Conservation (phyloP, 768 basidiomycete species). For the Gautieria morchelliformis region DNA sequence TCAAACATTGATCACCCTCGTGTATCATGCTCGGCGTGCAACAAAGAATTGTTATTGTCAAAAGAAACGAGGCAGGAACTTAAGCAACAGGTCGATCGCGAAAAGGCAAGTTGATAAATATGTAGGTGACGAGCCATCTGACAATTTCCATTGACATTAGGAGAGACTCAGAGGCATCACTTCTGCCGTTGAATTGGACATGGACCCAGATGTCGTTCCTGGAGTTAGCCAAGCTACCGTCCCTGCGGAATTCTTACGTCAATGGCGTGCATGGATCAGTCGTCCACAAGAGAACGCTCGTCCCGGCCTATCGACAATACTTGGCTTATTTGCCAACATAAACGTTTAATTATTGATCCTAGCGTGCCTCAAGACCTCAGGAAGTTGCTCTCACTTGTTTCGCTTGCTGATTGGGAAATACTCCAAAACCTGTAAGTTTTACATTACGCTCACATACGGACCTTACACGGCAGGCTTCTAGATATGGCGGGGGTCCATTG, state of each 20-base stretch:
- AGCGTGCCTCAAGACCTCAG: slow-evolving; percentile 52
- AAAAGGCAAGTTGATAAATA: slow-evolving; percentile 44
- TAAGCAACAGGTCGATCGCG: slow-evolving; percentile 63
- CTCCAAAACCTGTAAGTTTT: slow-evolving; percentile 46
- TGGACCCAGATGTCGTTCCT: not conserved
- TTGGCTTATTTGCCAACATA: slow-evolving; percentile 59
- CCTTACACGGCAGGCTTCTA: slow-evolving; percentile 17
- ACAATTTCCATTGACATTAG: not conserved
- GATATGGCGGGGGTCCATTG: slow-evolving; percentile 49
- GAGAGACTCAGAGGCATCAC: slow-evolving; percentile 7
- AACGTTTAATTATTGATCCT: slow-evolving; percentile 54
- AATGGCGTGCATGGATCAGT: slow-evolving; percentile 64
- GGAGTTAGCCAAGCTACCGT: slow-evolving; percentile 35
- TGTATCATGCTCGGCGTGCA: slow-evolving; percentile 50
- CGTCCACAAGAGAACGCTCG: slow-evolving; percentile 45
- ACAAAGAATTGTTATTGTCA: slow-evolving; percentile 40
- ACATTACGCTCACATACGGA: not conserved
- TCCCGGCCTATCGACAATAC: slow-evolving; percentile 57
- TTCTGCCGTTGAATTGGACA: not conserved
- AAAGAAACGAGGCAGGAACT: slow-evolving; percentile 53
- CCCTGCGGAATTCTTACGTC: slow-evolving; percentile 49
- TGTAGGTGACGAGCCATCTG: not conserved
- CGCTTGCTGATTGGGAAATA: slow-evolving; percentile 54
- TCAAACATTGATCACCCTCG: slow-evolving; percentile 35
- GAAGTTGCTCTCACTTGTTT: slow-evolving; percentile 44